phyloP scores from a whole-genome alignment of 108 stramenopile genomes.

The Discostella stelligeroides region DNA sequence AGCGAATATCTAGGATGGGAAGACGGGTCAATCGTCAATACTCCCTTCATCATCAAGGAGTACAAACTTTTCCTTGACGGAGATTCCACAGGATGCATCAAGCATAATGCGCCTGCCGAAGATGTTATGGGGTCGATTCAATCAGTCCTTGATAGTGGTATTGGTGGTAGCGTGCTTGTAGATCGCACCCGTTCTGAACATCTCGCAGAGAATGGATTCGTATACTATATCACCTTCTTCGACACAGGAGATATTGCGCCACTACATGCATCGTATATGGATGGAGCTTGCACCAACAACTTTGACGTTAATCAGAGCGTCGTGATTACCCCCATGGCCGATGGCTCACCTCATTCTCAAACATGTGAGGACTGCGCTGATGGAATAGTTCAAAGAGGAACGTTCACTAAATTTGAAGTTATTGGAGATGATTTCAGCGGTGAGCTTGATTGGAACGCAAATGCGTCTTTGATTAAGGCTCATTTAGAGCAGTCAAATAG shows the following conservation, averaged over 20 bases:
- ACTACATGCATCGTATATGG: constrained; percentile 21
- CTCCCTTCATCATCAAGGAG: constrained; percentile 21
- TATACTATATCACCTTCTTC: constrained; percentile 54
- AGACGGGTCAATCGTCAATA: constrained; percentile 45
- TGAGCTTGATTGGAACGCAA: constrained; percentile 62
- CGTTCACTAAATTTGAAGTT: constrained; percentile 53
- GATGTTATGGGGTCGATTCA: constrained; percentile 35
- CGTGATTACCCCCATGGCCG: constrained; percentile 28
- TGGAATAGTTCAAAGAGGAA: constrained; percentile 68
- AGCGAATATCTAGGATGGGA: constrained; percentile 55
- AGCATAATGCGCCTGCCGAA: constrained; percentile 47
- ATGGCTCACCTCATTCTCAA: constrained; percentile 50
- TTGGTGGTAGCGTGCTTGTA: constrained; percentile 46
- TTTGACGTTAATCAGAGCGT: constrained; percentile 50
- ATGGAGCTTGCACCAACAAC: constrained; percentile 40
- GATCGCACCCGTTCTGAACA: constrained; percentile 43
- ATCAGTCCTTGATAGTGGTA: constrained; percentile 28
- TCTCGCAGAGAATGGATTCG: constrained; percentile 54
- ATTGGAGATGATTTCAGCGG: constrained; percentile 37
- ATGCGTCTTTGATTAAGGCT: constrained; percentile 34
- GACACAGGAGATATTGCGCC: constrained; percentile 41
- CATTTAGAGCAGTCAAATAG: constrained; percentile 45
- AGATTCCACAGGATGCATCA: constrained; percentile 43
- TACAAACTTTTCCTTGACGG: constrained; percentile 38
- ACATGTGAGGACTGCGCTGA: constrained; percentile 62